Percentiles rank a stretch among this genome's conserved stretches.
Conservation (phyloP, 2,329 filamentous ascomycete genomes). For the Aureobasidium sp. region DNA sequence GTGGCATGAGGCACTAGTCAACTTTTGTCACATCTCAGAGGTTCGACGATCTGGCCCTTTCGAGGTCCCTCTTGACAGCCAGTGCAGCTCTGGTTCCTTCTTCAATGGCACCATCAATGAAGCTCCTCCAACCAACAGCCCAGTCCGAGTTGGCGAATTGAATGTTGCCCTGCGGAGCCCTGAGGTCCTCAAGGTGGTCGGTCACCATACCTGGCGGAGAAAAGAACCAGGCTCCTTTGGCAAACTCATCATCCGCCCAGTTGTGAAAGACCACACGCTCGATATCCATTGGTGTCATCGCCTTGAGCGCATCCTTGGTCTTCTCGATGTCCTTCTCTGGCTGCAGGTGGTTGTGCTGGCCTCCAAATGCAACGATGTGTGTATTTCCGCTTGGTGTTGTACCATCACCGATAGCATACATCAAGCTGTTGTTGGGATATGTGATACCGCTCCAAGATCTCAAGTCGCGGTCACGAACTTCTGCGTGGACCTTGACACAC, state of each 20-base stretch:
- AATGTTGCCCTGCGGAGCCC: conserved; percentile 22
- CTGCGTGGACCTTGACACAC: conserved; percentile 23
- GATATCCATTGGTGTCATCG: not conserved
- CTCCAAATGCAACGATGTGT: conserved; percentile 9
- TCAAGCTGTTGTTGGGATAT: no score
- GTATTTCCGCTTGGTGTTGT: conserved; percentile 1
- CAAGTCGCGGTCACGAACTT: conserved; percentile 9
- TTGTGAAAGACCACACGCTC: conserved; percentile 18
- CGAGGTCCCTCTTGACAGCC: conserved; percentile 1
- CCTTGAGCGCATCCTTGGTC: conserved; percentile 1
- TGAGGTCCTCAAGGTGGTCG: conserved; percentile 21
- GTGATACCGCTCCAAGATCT: no score
- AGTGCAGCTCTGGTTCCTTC: conserved; percentile 18
- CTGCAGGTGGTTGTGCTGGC: not conserved
- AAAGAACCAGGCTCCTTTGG: conserved; percentile 24
- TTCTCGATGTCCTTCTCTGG: conserved; percentile 7
- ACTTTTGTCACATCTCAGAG: not conserved
- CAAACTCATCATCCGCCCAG: conserved; percentile 25
- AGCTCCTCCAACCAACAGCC: conserved; percentile 28
- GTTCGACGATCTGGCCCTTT: not conserved
- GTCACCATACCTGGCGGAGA: conserved; percentile 14
- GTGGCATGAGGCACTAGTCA: no score
- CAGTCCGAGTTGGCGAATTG: conserved; percentile 29
- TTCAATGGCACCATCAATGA: conserved; percentile 30
- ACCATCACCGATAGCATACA: conserved; percentile 6